These are phyloP conservation scores for Peronospora farinosa DNA, from an alignment of 352 stramenopile genomes.

Conservation along the genomic window DNA sequence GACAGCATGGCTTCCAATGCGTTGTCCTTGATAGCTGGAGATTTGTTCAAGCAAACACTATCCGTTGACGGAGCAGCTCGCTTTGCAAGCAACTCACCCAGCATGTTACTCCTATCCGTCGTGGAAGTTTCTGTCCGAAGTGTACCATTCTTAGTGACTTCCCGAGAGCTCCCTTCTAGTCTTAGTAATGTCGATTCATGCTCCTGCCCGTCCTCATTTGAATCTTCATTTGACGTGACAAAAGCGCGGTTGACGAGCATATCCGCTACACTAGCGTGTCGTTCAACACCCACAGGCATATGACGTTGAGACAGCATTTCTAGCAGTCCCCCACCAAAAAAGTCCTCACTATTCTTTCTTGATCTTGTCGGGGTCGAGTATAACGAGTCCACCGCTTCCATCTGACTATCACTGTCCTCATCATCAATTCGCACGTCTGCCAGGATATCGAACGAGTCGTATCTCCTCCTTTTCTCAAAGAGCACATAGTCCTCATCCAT, in stretches of 20 bases:
- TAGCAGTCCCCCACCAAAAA: constrained; percentile 21
- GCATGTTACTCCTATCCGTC: constrained; percentile 26
- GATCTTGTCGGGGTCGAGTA: constrained; percentile 24
- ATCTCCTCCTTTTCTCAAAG: constrained; percentile 21
- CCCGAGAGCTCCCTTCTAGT: neutral
- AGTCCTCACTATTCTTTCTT: constrained; percentile 30
- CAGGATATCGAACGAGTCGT: constrained; percentile 31
- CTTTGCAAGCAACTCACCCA: constrained; percentile 36
- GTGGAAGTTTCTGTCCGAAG: constrained; percentile 7
- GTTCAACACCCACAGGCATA: constrained; percentile 28
- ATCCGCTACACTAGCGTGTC: constrained; percentile 30
- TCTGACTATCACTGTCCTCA: constrained; percentile 12
- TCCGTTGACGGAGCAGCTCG: constrained; percentile 15
- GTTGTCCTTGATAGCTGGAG: constrained; percentile 18
- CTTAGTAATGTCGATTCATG: constrained; percentile 3
- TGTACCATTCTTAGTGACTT: neutral
- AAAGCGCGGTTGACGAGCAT: constrained; percentile 26
- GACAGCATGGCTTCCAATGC: constrained; percentile 35
- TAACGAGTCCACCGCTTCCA: constrained; percentile 25
- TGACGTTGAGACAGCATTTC: constrained; percentile 34
- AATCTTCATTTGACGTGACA: constrained; percentile 6
- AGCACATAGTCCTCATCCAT: constrained; percentile 11
- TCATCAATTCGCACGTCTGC: constrained; percentile 21
- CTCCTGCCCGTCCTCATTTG: constrained; percentile 9
- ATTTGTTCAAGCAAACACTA: constrained; percentile 2